These are phyloP conservation scores for Ceratocystis smalleyi DNA, from an alignment of 2,329 filamentous ascomycete genomes.

Conservation along the genomic window DNA sequence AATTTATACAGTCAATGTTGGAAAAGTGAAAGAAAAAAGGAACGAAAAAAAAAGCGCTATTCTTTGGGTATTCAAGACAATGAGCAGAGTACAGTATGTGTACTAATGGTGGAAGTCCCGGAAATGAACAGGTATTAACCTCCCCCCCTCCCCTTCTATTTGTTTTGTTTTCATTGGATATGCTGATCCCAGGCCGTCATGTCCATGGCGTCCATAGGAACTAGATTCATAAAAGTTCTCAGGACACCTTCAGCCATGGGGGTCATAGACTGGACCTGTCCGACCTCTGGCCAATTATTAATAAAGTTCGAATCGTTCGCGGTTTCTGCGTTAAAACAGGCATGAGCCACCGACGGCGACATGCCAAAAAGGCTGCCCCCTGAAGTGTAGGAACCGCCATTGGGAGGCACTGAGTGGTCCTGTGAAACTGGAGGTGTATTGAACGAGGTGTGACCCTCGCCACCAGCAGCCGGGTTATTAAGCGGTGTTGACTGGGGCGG, in stretches of 20 bases:
- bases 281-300: conserved; percentile 29
- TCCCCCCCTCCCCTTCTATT: not conserved
- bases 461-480: not conserved
- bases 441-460: not conserved
- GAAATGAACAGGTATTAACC: not conserved
- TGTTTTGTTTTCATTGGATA: conserved; percentile 4
- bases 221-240: conserved; percentile 41
- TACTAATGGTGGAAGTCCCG: not conserved
- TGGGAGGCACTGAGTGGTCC: not conserved
- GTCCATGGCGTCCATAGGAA: conserved; percentile 46
- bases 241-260: conserved; percentile 43
- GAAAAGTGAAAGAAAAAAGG: not conserved
- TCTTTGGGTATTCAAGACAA: not conserved
- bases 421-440: not conserved
- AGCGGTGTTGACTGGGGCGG: not conserved
- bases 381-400: not conserved
- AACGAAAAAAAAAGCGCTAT: not conserved
- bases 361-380: not conserved
- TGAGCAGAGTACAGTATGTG: not conserved
- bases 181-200: conserved; percentile 33
- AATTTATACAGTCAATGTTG: not conserved
- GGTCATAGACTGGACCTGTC: conserved; percentile 33
- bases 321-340: conserved; percentile 17
- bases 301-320: conserved; percentile 18
- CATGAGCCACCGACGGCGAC: not conserved